Conservation (phyloP, 2,329 filamentous ascomycete genomes). For the Graphiopsis chlorocephala region DNA sequence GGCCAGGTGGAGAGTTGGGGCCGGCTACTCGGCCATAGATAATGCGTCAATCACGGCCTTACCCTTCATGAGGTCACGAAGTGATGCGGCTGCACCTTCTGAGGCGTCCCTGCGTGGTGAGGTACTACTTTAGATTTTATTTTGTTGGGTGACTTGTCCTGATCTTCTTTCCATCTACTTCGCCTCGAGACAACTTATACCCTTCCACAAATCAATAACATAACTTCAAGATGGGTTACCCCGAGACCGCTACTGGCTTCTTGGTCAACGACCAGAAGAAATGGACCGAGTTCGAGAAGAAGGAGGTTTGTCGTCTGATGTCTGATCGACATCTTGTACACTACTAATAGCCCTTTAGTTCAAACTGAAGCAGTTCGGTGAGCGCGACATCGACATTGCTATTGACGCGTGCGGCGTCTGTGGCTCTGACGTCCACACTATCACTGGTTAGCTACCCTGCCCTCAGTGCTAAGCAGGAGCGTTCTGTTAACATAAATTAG, state of each 20-base stretch:
- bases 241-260: conserved; percentile 51
- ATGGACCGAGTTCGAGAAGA: conserved; percentile 57
- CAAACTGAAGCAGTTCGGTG: conserved; percentile 80
- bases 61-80: conserved; percentile 15
- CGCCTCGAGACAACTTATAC: not conserved
- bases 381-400: conserved; percentile 84
- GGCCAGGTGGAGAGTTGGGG: conserved; percentile 8
- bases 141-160: not conserved
- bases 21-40: conserved; percentile 13
- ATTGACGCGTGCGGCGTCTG: conserved; percentile 72
- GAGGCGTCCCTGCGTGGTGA: not conserved
- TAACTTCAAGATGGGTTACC: conserved; percentile 44
- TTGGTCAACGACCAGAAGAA: conserved; percentile 57
- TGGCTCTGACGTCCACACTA: conserved; percentile 49
- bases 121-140: conserved; percentile 8
- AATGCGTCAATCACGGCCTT: conserved; percentile 14
- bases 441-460: conserved; percentile 21
- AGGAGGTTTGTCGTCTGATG: conserved; percentile 44
- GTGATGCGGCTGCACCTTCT: conserved; percentile 4
- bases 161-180: conserved; percentile 18
- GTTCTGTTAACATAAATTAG: conserved; percentile 32
- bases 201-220: not conserved
- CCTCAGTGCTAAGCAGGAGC: conserved; percentile 1
- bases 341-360: conserved; percentile 50
- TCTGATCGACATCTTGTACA: not conserved